Evolutionary conservation across 2,329 filamentous ascomycete genomes (phyloP).

Genomic region (Fusarium penzigii): DNA sequence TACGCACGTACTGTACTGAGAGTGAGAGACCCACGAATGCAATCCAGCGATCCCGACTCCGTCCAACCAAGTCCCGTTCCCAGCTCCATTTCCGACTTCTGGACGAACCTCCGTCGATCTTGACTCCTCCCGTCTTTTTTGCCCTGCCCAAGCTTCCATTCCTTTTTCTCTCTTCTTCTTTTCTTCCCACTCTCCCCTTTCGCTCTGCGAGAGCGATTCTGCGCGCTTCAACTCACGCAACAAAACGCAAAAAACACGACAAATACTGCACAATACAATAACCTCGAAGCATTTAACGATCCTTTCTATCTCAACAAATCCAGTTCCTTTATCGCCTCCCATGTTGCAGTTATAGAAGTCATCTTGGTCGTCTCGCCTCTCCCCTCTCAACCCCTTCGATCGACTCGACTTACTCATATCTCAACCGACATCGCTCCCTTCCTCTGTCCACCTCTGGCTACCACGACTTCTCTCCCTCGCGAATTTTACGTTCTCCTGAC

Average conservation of each 20-base stretch:
- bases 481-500: conserved; percentile 12
- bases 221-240: conserved; percentile 2
- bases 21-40: conserved; percentile 16
- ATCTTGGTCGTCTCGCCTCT: conserved; percentile 22
- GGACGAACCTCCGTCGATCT: conserved; percentile 23
- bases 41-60: background rate
- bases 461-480: conserved; percentile 11
- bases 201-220: conserved; percentile 19
- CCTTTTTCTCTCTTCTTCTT: conserved; percentile 6
- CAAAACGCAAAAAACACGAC: background rate
- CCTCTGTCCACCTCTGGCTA: conserved; percentile 4
- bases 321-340: conserved; percentile 18
- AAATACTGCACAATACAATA: background rate
- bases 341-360: conserved; percentile 41
- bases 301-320: background rate
- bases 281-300: background rate
- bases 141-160: conserved; percentile 16
- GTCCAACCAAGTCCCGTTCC: conserved; percentile 6
- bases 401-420: conserved; percentile 8
- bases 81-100: conserved; percentile 8
- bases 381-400: conserved; percentile 5
- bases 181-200: conserved; percentile 15
- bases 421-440: conserved; percentile 15
- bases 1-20: no score
- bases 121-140: conserved; percentile 19